Base-by-base conservation (phyloP, 2,329 filamentous ascomycete genomes). In the Chaetomiaceae sp. region DNA sequence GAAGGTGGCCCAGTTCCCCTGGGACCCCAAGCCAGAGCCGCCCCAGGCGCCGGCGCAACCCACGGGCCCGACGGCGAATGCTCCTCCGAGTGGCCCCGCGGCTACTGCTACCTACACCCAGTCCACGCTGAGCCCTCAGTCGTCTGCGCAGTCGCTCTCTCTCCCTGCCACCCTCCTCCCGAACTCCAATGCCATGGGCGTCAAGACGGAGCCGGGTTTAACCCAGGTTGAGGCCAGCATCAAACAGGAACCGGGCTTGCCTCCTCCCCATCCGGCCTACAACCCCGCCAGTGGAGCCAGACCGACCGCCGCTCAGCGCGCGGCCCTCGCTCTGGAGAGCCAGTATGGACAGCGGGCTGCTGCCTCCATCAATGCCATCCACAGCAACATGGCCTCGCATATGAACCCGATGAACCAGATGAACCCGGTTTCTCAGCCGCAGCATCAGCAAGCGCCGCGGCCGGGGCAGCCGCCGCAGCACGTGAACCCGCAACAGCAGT, bases 1-100 rank as follows among this genome's bases (percentile, higher is more conserved):
- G 61, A 84, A 87, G 61, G 87, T 97, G 57, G 94, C 94, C 55
- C 77, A 82, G 53, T 96, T 97, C 69, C 92, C 94, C 11, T 99
- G 94, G 94, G 94, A 99, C 68, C 92, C 94, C 39, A 85, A 88
- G 67, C 86, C 87, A 46, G 85, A 88, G 48, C 80, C 73, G 62
- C 64, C 75, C 64, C 65, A 76, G 63, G 64, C 70, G 3, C n/a
- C 44, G 54, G 67, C 73, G 53, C 70, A 70, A 60, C 47, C 71
- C 63, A 52, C 69, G 64, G 62, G 69, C 60, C 58, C 65, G 54
- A 43, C 58, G 5, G 36, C 54, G 20, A 49, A 54, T 9, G 46
- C 62, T 31, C 51, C 61, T 17, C 42, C 60, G 9, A 56, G 55
- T 39, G 59, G 64, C 17, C 61, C 62, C 56, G 55, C 65, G 42